Percentiles rank a stretch among this genome's conserved stretches.
phyloP scores from a whole-genome alignment of 306 rosid species.

The Rosa multiflora region DNA sequence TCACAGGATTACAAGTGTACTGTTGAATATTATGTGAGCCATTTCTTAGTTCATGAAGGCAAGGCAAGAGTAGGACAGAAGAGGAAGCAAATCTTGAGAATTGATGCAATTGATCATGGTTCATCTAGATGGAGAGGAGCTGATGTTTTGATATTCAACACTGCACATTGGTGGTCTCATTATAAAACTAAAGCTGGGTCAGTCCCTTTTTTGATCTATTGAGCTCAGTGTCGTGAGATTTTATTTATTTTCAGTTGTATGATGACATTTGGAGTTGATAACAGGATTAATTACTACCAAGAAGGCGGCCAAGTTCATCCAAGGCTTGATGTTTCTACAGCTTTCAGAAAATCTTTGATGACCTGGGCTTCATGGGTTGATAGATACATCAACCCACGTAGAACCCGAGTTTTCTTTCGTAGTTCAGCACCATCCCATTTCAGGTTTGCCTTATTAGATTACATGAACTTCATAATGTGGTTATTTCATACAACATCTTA shows the following conservation, averaged over 20 bases:
- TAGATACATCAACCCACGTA: conserved; percentile 53
- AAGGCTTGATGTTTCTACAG: conserved; percentile 59
- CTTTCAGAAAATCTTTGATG: conserved; percentile 68
- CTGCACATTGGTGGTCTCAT: conserved; percentile 99
- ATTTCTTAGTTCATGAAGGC: conserved; percentile 80
- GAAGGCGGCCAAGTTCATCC: conserved; percentile 82
- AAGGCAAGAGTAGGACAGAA: conserved; percentile 79
- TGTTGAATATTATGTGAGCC: conserved; percentile 75
- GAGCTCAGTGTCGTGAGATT: not conserved
- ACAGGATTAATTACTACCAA: conserved; percentile 85
- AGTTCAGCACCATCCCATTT: conserved; percentile 91
- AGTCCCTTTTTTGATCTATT: conserved; percentile 31
- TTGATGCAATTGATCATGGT: conserved; percentile 80
- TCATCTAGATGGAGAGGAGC: conserved; percentile 94
- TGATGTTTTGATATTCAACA: conserved; percentile 81
- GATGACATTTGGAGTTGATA: conserved; percentile 22
- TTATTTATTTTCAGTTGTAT: not conserved
- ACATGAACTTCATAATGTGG: not conserved
- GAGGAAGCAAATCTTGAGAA: conserved; percentile 62
- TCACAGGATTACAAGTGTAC: conserved; percentile 86
- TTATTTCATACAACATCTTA: not conserved
- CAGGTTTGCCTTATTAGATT: conserved; percentile 54
- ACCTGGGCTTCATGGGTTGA: conserved; percentile 94
- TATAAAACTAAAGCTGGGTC: conserved; percentile 91
- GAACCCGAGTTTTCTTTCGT: conserved; percentile 78